Percentiles rank a stretch among this genome's conserved stretches.
Evolutionary conservation across 768 basidiomycete species (phyloP).

Genomic region (Favolaschia claudopus): DNA sequence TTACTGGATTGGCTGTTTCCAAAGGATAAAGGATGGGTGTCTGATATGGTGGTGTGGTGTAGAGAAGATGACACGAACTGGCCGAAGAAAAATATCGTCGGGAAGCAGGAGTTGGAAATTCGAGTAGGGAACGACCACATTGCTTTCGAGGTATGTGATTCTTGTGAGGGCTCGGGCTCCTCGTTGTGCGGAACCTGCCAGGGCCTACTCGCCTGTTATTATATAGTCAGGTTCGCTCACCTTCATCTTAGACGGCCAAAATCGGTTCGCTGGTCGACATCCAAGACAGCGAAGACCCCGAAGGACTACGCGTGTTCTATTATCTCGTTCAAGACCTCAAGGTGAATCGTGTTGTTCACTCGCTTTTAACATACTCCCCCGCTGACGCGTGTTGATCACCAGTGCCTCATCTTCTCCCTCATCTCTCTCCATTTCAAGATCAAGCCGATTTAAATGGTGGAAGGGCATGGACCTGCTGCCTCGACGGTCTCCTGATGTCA

Average conservation of each 20-base stretch:
- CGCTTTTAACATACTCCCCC: neutral
- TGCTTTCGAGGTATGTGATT: conserved; percentile 83
- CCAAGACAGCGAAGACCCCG: conserved; percentile 95
- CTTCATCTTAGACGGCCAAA: conserved; percentile 84
- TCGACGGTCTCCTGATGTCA: conserved; percentile 24
- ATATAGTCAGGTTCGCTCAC: conserved; percentile 4
- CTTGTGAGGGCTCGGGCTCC: neutral
- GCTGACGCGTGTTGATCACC: conserved; percentile 1
- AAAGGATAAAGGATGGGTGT: too few species aligned
- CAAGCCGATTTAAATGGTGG: conserved; percentile 83
- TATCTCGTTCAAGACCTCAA: conserved; percentile 98
- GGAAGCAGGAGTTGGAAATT: conserved; percentile 97
- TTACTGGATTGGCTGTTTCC: neutral
- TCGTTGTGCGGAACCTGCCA: too few species aligned
- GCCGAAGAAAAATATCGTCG: conserved; percentile 99
- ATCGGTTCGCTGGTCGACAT: conserved; percentile 97
- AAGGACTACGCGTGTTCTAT: conserved; percentile 97
- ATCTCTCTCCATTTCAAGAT: conserved; percentile 99
- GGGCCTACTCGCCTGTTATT: too few species aligned
- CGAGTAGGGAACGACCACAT: conserved; percentile 95
- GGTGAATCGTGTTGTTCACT: conserved; percentile 50
- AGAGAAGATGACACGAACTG: conserved; percentile 99
- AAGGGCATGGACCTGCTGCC: conserved; percentile 1
- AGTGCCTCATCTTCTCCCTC: conserved; percentile 98
- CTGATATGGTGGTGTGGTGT: conserved; percentile 8